Percentiles rank a stretch among this genome's conserved stretches.
Conservation (phyloP, 2,329 filamentous ascomycete species). For the Plectosphaerella sp. region DNA sequence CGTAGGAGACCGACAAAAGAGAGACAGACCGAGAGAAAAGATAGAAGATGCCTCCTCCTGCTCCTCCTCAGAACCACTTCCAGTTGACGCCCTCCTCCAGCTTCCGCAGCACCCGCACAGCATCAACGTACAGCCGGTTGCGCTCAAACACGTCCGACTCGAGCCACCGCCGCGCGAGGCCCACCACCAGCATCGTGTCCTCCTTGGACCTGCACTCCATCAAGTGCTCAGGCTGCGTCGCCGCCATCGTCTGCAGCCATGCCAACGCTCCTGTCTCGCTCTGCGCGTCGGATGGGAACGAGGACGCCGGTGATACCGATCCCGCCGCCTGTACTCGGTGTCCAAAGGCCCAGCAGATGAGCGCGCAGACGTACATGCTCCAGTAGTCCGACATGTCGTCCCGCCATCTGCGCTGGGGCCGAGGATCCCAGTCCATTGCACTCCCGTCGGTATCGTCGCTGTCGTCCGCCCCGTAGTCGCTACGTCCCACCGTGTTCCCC, state of each 20-base stretch:
- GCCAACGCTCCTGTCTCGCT: conserved; percentile 16
- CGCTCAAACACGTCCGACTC: conserved; percentile 12
- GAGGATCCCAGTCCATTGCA: conserved; percentile 4
- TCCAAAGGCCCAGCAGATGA: conserved; percentile 57
- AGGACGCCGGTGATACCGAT: not conserved
- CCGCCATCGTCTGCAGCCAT: conserved; percentile 16
- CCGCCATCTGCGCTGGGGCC: conserved; percentile 15
- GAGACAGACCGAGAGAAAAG: no score
- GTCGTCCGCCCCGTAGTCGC: conserved; percentile 1
- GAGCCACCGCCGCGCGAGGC: conserved; percentile 39
- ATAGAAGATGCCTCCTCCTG: no score
- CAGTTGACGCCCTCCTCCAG: conserved; percentile 35
- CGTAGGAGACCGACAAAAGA: no score
- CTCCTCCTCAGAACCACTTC: conserved; percentile 7
- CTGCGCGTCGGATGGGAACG: not conserved
- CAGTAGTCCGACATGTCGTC: conserved; percentile 46
- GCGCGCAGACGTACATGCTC: conserved; percentile 50
- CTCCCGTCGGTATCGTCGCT: conserved; percentile 5
- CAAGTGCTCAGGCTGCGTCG: not conserved
- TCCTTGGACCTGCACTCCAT: conserved; percentile 8
- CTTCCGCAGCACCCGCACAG: conserved; percentile 45
- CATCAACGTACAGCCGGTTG: conserved; percentile 48
- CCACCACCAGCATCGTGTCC: conserved; percentile 36
- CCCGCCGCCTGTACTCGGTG: conserved; percentile 19
- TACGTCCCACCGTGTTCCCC: conserved; percentile 4